Evolutionary conservation across 1,284 basidiomycete genomes (phyloP).

Genomic region (Cystobasidium sp.): DNA sequence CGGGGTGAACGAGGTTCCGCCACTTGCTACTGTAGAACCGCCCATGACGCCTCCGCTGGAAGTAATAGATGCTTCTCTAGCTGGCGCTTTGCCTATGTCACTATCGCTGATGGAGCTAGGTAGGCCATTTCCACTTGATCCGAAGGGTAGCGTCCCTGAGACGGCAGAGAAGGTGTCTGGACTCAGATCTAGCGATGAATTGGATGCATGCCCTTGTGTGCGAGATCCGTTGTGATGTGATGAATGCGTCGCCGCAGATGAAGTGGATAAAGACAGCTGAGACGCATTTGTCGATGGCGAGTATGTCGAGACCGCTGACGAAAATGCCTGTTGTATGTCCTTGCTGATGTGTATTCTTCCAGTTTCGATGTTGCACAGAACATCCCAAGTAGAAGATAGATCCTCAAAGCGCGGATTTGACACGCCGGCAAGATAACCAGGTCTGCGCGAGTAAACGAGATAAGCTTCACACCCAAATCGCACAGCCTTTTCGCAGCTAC

Average conservation of each 20-base stretch:
- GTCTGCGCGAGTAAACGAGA: slow-evolving; percentile 59
- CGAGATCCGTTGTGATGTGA: not conserved
- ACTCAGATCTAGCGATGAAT: slow-evolving; percentile 8
- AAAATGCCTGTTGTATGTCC: slow-evolving; percentile 66
- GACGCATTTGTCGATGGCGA: slow-evolving; percentile 36
- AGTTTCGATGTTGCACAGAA: slow-evolving; percentile 85
- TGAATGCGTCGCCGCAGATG: slow-evolving; percentile 32
- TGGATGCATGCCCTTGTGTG: not conserved
- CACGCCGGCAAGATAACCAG: slow-evolving; percentile 92
- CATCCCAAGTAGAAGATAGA: slow-evolving; percentile 79
- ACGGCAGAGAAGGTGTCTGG: slow-evolving; percentile 34
- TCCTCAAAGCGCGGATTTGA: slow-evolving; percentile 95
- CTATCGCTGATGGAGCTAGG: slow-evolving; percentile 2
- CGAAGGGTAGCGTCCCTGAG: slow-evolving; percentile 35
- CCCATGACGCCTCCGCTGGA: not conserved
- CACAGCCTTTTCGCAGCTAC: not conserved
- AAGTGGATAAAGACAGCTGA: slow-evolving; percentile 33
- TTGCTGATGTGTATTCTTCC: slow-evolving; percentile 83
- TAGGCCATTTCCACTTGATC: slow-evolving; percentile 17
- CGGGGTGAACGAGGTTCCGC: not conserved
- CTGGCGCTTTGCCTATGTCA: slow-evolving; percentile 12
- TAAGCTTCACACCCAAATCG: not conserved
- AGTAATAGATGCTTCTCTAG: not conserved
- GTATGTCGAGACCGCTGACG: slow-evolving; percentile 30
- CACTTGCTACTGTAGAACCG: not conserved